Conservation (phyloP, 345 rosid species). For the Litchi chinensis region DNA sequence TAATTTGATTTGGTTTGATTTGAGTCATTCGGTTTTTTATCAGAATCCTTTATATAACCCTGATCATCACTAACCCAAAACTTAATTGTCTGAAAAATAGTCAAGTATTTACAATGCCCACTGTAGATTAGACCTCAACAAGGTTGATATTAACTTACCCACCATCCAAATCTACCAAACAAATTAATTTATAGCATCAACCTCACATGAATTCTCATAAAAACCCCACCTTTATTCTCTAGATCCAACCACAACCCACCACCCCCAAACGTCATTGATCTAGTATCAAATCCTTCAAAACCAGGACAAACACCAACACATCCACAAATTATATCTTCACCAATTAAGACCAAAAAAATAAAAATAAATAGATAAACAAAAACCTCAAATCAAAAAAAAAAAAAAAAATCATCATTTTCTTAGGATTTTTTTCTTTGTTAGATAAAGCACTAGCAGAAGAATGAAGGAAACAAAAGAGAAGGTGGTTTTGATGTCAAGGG, state of each 20-base stretch:
- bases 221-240: conserved; percentile 20
- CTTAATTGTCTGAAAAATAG: conserved; percentile 17
- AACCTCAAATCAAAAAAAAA: conserved; percentile 7
- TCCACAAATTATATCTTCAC: conserved; percentile 18
- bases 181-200: not conserved
- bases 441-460: conserved; percentile 5
- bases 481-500: too few species aligned
- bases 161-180: conserved; percentile 21
- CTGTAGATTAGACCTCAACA: not conserved
- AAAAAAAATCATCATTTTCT: not conserved
- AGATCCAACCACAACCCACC: conserved; percentile 25
- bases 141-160: not conserved
- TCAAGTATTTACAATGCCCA: conserved; percentile 18
- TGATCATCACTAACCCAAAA: conserved; percentile 27
- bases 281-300: conserved; percentile 22
- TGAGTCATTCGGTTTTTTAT: not conserved
- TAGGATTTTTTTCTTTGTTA: not conserved
- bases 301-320: conserved; percentile 6
- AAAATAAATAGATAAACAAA: conserved; percentile 1
- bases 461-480: too few species aligned
- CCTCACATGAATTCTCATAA: conserved; percentile 21
- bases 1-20: too few species aligned
- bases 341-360: conserved; percentile 14
- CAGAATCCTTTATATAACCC: conserved; percentile 28
- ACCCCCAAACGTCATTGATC: conserved; percentile 27